Evolutionary conservation across 306 rosid species (phyloP), one percentile per base, ranked within the genome.

Genomic region (Myrica gale): DNA sequence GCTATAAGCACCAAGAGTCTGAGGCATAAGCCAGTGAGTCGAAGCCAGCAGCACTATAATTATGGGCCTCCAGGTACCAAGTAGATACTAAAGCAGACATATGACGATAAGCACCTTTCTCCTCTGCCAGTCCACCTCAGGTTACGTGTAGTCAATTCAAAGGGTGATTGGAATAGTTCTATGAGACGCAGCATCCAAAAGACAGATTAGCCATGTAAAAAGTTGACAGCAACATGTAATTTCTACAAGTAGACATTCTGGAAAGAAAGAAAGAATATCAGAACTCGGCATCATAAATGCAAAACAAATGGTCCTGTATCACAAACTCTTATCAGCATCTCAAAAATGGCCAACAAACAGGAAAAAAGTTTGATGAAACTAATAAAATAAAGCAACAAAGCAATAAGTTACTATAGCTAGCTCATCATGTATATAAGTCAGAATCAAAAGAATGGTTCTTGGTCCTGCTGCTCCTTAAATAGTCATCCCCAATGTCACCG

Each of bases 401-500:
- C 19, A 56, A 56, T 4, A 10, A 56, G 26, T 0, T 4, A 21
- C 9, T 61, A 5, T 2, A 7, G 10, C 12, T 4, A 73, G 15
- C 48, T 68, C 66, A 74, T 80, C 86, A 95, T 78, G 88, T 76
- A 74, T 95, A 92, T 82, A 95, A 77, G 37, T 90, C 91, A 45
- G 90, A 87, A 73, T 87, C 89, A 17, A 67, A 80, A 42, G 51
- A 80, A 80, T 45, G 86, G 78, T 84, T 95, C 88, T 82, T 84
- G n/a, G 48, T 82, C 65, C 79, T 75, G 52, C 85, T 72, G 52
- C 69, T 73, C 74, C 74, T 72, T n/a, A 70, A 60, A 80, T 21
- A 77, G 63, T 75, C 85, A 43, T 69, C 83, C 53, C 70, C 82
- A 51, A 5, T 73, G 13, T 9, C 74, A 51, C 37, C 17, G 9